Evolutionary conservation across 257 asterid species (phyloP), one percentile per base, ranked within the genome.

Genomic region (Leptodermis oblonga): DNA sequence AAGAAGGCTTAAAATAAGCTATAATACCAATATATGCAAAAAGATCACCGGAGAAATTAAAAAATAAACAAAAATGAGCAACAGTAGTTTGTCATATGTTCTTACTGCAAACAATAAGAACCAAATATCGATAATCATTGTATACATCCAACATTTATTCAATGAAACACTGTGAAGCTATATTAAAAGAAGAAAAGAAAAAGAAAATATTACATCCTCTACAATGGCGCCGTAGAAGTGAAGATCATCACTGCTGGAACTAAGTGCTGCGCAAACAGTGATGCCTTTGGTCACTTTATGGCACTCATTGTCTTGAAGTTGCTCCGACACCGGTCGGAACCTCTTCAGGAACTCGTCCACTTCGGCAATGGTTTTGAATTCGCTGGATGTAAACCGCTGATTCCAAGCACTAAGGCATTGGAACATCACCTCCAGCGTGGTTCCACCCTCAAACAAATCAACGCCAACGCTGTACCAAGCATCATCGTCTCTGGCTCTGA

Each of bases 211-310:
- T 3, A 85, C 90, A 28, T 62, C 86, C 7, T 87, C 90, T 63
- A 87, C 72, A 62, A 77, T 74, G 31, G 88, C 93, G 62, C 85
- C 93, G 77, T 66, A 83, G 67, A 71, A 85, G 62, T 80, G 78
- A 85, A 79, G n/a, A 51, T 87, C 88, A 31, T 81, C 82, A 46
- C 20, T 28, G 15, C 34, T 26, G 53, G 20, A 42, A 33, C 77
- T 73, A 41, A 76, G 75, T 11, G 85, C 72, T n/a, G 86, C 93
- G 73, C 88, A 87, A 2, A 85, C 82, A 17, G 59, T 60, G 64
- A 70, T 68, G 8, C 90, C 88, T 45, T 72, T 37, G 10, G 26
- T 34, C 54, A 48, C 58, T 51, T 22, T n/a, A 51, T n/a, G 2
- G 58, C 58, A 51, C 58, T 51, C 58, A 0, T 51, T 6, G n/a